Percentiles rank a stretch among this genome's conserved stretches.
Evolutionary conservation across 139 green algal species (phyloP).

Genomic region (Spirogloea muscicola): DNA sequence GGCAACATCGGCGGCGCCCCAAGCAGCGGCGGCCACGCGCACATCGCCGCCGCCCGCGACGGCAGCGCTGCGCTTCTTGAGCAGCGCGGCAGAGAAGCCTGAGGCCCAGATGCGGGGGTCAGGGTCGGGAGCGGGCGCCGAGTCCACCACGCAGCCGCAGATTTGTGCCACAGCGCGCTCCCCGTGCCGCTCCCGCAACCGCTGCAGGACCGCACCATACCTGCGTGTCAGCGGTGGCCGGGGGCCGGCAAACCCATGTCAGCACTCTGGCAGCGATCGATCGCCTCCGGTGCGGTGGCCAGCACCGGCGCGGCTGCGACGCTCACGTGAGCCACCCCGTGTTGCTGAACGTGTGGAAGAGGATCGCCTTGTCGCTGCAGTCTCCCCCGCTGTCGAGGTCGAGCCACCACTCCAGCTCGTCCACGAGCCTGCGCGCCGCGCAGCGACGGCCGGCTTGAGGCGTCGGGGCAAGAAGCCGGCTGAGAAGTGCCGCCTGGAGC

Average conservation of each 20-base stretch:
- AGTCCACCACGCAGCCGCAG: conserved; percentile 42
- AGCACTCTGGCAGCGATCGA: not conserved
- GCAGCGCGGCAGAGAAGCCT: conserved; percentile 29
- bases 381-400: not conserved
- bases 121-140: conserved; percentile 15
- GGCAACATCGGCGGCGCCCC: not conserved
- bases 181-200: conserved; percentile 21
- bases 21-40: not conserved
- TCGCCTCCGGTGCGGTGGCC: not conserved
- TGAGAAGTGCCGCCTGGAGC: too few relatives aligned
- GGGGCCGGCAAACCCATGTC: not conserved
- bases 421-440: conserved; percentile 22
- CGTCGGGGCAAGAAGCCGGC: too few relatives aligned
- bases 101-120: conserved; percentile 43
- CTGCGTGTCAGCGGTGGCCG: not conserved
- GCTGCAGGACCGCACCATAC: conserved; percentile 38
- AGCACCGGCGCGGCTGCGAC: not conserved
- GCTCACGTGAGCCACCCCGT: conserved; percentile 41
- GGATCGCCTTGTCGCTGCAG: not conserved
- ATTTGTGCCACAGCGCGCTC: conserved; percentile 1
- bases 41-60: not conserved
- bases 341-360: conserved; percentile 51
- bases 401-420: conserved; percentile 28
- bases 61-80: conserved; percentile 31
- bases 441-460: too few relatives aligned